Evolutionary conservation across 371 early-diverging fungal species (phyloP).

Genomic region (Zopfochytrium polystomum): DNA sequence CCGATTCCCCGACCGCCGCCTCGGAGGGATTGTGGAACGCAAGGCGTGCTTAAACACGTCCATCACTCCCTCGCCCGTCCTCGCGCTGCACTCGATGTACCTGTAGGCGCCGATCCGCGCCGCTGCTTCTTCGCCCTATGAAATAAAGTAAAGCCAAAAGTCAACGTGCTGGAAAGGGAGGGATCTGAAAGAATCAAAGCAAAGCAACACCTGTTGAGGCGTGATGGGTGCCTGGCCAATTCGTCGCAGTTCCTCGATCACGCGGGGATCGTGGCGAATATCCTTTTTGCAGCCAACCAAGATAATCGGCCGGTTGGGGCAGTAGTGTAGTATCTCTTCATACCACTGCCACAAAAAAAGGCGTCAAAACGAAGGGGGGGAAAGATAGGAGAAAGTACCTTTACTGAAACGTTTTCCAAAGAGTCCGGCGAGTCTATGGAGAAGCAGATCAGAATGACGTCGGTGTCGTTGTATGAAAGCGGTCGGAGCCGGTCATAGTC

Average conservation of each 20-base stretch:
- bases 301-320: slow-evolving; percentile 81
- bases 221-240: slow-evolving; percentile 77
- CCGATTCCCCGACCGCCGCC: too few relatives aligned
- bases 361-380: slow-evolving; percentile 30
- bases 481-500: too few relatives aligned
- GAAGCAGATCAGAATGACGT: slow-evolving; percentile 87
- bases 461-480: slow-evolving; percentile 95
- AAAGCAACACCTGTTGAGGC: slow-evolving; percentile 25
- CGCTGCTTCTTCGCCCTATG: slow-evolving; percentile 61
- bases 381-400: slow-evolving; percentile 17
- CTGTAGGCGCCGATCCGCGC: slow-evolving; percentile 80
- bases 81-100: slow-evolving; percentile 94
- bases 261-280: slow-evolving; percentile 84
- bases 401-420: slow-evolving; percentile 21
- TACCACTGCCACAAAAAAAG: slow-evolving; percentile 83
- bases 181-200: too few relatives aligned
- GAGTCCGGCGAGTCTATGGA: too few relatives aligned
- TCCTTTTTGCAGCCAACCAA: slow-evolving; percentile 92
- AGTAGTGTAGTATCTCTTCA: slow-evolving; percentile 86
- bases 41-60: too few relatives aligned
- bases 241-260: slow-evolving; percentile 71
- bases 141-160: too few relatives aligned
- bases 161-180: too few relatives aligned
- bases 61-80: slow-evolving; percentile 84
- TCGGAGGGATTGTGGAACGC: too few relatives aligned